phyloP scores from a whole-genome alignment of 352 stramenopile species.

The Peronospora tabacina region DNA sequence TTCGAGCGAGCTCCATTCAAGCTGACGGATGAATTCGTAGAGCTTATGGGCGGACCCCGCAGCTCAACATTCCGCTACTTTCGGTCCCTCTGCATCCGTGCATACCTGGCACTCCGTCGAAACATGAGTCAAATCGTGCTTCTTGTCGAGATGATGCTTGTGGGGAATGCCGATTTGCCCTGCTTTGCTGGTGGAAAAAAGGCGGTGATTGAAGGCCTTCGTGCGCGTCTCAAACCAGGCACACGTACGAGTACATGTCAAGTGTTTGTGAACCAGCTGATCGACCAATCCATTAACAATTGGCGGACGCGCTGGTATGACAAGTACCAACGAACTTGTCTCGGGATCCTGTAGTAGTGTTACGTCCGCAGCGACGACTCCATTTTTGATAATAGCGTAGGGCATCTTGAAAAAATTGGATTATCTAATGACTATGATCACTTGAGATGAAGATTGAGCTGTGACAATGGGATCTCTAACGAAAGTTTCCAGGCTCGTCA shows the following conservation, averaged over 20 bases:
- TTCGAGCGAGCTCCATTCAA: conserved; percentile 98
- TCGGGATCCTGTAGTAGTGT: conserved; percentile 66
- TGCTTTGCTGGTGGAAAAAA: conserved; percentile 82
- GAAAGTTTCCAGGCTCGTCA: neutral
- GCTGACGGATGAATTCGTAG: conserved; percentile 93
- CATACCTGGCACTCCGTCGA: conserved; percentile 90
- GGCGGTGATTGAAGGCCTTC: conserved; percentile 69
- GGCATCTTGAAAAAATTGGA: conserved; percentile 16
- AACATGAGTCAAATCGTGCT: conserved; percentile 94
- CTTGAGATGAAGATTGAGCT: neutral
- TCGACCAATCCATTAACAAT: conserved; percentile 86
- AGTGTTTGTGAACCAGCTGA: conserved; percentile 78
- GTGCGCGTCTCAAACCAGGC: conserved; percentile 64
- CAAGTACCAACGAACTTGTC: conserved; percentile 85
- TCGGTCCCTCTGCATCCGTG: conserved; percentile 91
- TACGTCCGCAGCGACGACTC: neutral
- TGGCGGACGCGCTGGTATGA: conserved; percentile 88
- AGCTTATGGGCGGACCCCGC: conserved; percentile 90
- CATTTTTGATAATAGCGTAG: conserved; percentile 28
- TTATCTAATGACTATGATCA: conserved; percentile 17
- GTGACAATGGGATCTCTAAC: neutral
- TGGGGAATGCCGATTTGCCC: conserved; percentile 76
- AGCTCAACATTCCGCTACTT: conserved; percentile 92
- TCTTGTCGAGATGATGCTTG: conserved; percentile 94
- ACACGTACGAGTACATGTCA: conserved; percentile 76